Percentiles rank a stretch among this genome's conserved stretches.
Conservation (phyloP, 129 eudicot species). For the Erigeron canadensis region DNA sequence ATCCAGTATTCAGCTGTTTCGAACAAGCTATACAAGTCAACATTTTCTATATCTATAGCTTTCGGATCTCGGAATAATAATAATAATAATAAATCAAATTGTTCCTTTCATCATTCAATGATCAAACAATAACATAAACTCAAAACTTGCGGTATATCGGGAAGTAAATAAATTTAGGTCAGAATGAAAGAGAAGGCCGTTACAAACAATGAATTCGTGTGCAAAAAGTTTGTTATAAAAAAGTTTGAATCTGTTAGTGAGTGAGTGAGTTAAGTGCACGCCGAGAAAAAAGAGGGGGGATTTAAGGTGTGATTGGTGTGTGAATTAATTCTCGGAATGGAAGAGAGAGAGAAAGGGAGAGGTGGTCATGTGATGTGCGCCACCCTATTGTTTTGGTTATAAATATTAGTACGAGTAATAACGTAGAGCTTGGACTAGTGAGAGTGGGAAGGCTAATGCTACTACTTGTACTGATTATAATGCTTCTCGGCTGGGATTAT, state of each 20-base stretch:
- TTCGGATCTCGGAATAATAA: constrained; percentile 8
- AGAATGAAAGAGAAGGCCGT: constrained; percentile 16
- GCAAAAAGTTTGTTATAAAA: constrained; percentile 11
- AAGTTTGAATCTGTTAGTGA: constrained; percentile 19
- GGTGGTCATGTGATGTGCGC: constrained; percentile 32
- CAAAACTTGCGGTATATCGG: constrained; percentile 22
- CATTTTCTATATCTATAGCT: constrained; percentile 34
- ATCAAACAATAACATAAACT: not conserved
- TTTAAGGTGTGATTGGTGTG: constrained; percentile 15
- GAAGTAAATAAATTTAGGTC: not conserved
- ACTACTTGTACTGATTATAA: too few relatives aligned
- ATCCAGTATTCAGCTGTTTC: constrained; percentile 66
- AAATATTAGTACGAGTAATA: too few relatives aligned
- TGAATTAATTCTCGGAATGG: constrained; percentile 13
- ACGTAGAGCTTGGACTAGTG: too few relatives aligned
- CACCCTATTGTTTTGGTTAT: not conserved
- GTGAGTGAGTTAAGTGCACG: not conserved
- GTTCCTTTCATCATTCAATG: too few relatives aligned
- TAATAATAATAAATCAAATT: not conserved
- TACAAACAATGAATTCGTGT: constrained; percentile 18
- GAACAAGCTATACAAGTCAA: constrained; percentile 90
- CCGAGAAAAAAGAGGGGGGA: constrained; percentile 1
- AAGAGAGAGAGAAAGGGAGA: constrained; percentile 21
- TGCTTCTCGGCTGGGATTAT: too few relatives aligned
- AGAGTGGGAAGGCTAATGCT: too few relatives aligned